Evolutionary conservation across 2,329 filamentous ascomycete genomes (phyloP), one percentile per base, ranked within the genome.

Genomic region (Onygenales sp.): DNA sequence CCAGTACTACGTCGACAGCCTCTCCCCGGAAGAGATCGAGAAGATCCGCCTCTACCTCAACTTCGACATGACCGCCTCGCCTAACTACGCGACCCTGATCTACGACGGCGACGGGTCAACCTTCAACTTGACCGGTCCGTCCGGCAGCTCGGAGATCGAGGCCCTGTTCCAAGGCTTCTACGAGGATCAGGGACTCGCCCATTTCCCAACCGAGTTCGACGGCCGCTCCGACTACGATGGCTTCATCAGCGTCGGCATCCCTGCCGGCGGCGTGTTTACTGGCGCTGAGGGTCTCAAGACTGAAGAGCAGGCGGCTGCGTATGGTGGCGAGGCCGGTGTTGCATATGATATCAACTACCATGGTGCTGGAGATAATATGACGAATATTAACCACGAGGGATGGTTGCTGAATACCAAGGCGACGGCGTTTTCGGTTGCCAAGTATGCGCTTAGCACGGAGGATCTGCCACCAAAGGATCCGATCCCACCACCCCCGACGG

Each of bases 231-330:
- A 93, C 69, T 92, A 92, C 61, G 85, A 84, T 50, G 84, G 82
- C 1, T 91, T 92, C 72, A 85, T 90, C 62, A 77, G 81, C 38
- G 77, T 80, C 53, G 84, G 84, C 2, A 89, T 91, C 43, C 85
- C 87, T 0, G 81, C 81, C 1, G 86, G 87, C 27, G 87, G 87
- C 33, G 81, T 91, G 56, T 86, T 86, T 52, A 89, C 87, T 2
- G 87, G 87, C 41, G 87, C 87, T 1, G 87, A 91, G 68, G 85
- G 80, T 10, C 67, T 87, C 70, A 91, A 90, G 79, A 89, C 85
- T 0, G 70, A 77, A 49, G 76, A 82, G 36, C 84, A 91, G 64
- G 79, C 70, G 2, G 73, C 71, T 42, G 70, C 82, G 69, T 92
- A 89, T 65, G 87, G 87, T n/a, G 87, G 87, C 39, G 73, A 76